Evolutionary conservation across 305 asterid species (phyloP).

Genomic region (Fraxinus platypoda): DNA sequence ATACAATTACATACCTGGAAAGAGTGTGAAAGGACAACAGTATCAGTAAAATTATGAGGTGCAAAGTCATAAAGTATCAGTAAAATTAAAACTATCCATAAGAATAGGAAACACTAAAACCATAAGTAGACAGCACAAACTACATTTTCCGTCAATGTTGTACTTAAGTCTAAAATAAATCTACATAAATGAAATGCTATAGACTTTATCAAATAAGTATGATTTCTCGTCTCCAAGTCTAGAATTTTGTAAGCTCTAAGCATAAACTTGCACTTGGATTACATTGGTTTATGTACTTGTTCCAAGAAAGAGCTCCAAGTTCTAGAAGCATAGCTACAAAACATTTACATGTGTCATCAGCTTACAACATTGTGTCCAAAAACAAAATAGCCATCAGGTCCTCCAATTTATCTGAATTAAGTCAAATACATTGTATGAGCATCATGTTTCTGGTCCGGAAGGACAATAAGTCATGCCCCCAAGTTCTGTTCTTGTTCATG

Average conservation of each 20-base stretch:
- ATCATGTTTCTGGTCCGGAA: not conserved
- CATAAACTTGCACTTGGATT: not conserved
- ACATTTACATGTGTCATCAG: not conserved
- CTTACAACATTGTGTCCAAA: not conserved
- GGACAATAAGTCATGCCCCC: not conserved
- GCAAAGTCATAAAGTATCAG: constrained; percentile 10
- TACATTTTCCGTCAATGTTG: constrained; percentile 4
- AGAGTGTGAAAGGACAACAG: constrained; percentile 17
- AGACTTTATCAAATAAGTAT: not conserved
- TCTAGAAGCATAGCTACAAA: not conserved
- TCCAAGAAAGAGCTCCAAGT: not conserved
- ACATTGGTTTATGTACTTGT: not conserved
- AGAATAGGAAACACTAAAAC: constrained; percentile 5
- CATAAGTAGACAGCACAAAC: constrained; percentile 9
- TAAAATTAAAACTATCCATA: not conserved
- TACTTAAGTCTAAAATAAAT: not conserved
- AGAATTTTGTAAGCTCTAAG: not conserved
- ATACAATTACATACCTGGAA: constrained; percentile 79
- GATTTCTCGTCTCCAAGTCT: not conserved
- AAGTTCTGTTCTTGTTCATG: not conserved
- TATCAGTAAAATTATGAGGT: constrained; percentile 12
- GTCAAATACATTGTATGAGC: not conserved
- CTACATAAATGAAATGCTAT: not conserved
- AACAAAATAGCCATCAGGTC: not conserved
- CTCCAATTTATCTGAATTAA: not conserved